These are phyloP conservation scores for Tetrapisispora iriomotensis DNA, from an alignment of 805 yeast species.

Conservation along the genomic window DNA sequence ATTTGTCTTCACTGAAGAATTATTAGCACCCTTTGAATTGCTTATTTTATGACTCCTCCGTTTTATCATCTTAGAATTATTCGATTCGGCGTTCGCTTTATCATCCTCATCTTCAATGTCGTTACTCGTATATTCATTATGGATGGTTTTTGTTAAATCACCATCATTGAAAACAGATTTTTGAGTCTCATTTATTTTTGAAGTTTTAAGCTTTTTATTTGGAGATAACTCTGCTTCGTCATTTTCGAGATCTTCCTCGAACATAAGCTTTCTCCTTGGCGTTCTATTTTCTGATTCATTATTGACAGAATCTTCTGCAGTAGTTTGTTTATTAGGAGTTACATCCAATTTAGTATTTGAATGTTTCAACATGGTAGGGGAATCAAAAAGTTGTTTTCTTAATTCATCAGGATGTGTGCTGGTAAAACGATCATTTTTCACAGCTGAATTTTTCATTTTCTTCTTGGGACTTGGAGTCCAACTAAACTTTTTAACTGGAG, in stretches of 20 bases:
- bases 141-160: neutral
- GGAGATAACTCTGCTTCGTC: constrained; percentile 7
- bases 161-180: neutral
- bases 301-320: neutral
- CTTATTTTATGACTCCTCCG: neutral
- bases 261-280: constrained; percentile 26
- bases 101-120: neutral
- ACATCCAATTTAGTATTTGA: too few relatives aligned
- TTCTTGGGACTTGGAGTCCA: constrained; percentile 26
- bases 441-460: constrained; percentile 11
- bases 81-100: neutral
- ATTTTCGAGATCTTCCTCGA: constrained; percentile 22
- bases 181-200: neutral
- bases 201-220: neutral
- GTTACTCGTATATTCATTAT: neutral
- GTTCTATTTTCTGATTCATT: constrained; percentile 4
- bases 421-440: constrained; percentile 19
- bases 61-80: neutral
- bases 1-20: neutral
- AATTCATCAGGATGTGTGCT: constrained; percentile 23
- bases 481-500: constrained; percentile 22
- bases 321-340: constrained; percentile 3
- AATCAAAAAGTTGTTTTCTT: constrained; percentile 21
- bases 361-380: constrained; percentile 13
- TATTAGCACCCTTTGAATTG: too few relatives aligned